Evolutionary conservation across 164 flowering plant genomes (phyloP).

Genomic region (Platanus orientalis): DNA sequence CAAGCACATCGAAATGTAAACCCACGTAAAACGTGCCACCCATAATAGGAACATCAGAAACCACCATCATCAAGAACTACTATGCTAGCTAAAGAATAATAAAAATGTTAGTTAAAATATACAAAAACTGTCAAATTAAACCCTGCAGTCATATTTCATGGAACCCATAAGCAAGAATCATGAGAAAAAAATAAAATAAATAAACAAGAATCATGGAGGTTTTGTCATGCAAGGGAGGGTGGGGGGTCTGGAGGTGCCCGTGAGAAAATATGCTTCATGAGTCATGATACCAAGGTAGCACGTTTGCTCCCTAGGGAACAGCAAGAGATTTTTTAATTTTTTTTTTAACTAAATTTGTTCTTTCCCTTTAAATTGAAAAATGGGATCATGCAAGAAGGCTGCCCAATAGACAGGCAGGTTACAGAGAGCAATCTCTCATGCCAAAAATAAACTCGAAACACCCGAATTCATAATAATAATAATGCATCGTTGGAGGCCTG

Average conservation of each 20-base stretch:
- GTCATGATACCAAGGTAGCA: constrained; percentile 60
- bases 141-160: constrained; percentile 1
- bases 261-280: constrained; percentile 39
- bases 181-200: constrained; percentile 9
- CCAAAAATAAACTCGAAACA: constrained; percentile 34
- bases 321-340: constrained; percentile 15
- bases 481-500: constrained; percentile 37
- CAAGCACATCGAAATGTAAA: constrained; percentile 21
- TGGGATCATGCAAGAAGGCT: constrained; percentile 87
- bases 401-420: constrained; percentile 63
- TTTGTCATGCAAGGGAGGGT: constrained; percentile 13
- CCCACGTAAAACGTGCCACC: constrained; percentile 32
- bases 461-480: constrained; percentile 34
- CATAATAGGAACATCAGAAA: constrained; percentile 1
- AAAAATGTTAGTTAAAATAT: no score
- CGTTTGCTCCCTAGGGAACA: constrained; percentile 57
- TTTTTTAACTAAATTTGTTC: neutral
- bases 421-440: constrained; percentile 74
- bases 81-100: no score
- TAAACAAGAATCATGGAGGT: constrained; percentile 26
- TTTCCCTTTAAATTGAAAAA: constrained; percentile 1
- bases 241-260: constrained; percentile 18
- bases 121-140: neutral
- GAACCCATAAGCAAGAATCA: constrained; percentile 7
- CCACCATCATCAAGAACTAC: constrained; percentile 6